phyloP scores from a whole-genome alignment of 495 filamentous ascomycete species.

The Delitschia confertaspora region DNA sequence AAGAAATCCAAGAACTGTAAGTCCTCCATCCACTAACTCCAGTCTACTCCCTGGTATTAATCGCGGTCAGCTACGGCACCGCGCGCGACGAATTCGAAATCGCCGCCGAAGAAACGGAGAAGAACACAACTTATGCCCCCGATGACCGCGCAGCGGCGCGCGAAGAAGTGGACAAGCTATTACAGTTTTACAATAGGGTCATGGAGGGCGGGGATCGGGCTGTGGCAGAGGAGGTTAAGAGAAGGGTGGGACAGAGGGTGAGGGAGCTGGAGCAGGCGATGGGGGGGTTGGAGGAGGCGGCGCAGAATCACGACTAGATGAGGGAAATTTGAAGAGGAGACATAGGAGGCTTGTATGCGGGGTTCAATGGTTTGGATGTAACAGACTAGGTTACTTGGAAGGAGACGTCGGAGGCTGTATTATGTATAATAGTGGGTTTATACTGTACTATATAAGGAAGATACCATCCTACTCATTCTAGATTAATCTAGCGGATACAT shows the following conservation, averaged over 20 bases:
- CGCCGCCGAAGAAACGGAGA: conserved; percentile 47
- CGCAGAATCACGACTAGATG: conserved; percentile 28
- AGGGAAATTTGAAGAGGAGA: not conserved
- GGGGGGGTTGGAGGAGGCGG: conserved; percentile 41
- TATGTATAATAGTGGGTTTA: too few species aligned
- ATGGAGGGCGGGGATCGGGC: conserved; percentile 31
- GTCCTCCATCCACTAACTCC: not conserved
- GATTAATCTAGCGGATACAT: too few species aligned
- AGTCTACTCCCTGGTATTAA: not conserved
- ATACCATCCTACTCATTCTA: too few species aligned
- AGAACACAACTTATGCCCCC: conserved; percentile 45
- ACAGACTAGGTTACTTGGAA: too few species aligned
- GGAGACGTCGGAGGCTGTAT: too few species aligned
- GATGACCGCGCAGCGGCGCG: conserved; percentile 46
- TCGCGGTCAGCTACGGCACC: conserved; percentile 35
- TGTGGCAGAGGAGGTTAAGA: conserved; percentile 43
- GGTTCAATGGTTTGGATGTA: too few species aligned
- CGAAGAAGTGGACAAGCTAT: conserved; percentile 43
- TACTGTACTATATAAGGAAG: too few species aligned
- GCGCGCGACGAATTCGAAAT: conserved; percentile 50
- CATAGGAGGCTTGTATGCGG: too few species aligned
- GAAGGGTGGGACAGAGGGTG: conserved; percentile 42
- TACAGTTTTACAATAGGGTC: conserved; percentile 40
- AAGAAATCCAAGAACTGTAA: conserved; percentile 35
- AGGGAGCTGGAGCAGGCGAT: conserved; percentile 48